These are phyloP conservation scores for Neofusicoccum kwambonambiense DNA, from an alignment of 2,329 filamentous ascomycete species.

Conservation along the genomic window DNA sequence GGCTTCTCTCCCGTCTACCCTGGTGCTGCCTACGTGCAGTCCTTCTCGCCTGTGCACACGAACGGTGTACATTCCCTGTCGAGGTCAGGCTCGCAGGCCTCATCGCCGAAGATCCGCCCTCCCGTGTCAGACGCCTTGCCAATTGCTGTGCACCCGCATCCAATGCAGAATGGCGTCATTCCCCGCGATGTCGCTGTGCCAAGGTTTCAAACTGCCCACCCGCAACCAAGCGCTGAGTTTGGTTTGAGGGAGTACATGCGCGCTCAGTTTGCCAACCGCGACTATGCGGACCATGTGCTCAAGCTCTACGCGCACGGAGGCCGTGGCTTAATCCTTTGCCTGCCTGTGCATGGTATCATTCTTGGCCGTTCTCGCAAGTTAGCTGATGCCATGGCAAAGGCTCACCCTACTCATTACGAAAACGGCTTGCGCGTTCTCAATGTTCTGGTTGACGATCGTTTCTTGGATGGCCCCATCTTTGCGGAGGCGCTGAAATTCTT, in stretches of 20 bases:
- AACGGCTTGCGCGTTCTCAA: conserved; percentile 13
- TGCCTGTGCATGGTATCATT: conserved; percentile 37
- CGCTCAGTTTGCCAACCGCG: conserved; percentile 34
- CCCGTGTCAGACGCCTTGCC: background rate
- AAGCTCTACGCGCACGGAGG: conserved; percentile 32
- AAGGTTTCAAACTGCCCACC: background rate
- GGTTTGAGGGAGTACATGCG: conserved; percentile 28
- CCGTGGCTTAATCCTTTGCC: conserved; percentile 26
- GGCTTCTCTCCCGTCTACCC: conserved; percentile 18
- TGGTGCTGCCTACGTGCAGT: conserved; percentile 20
- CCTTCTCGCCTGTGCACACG: conserved; percentile 21
- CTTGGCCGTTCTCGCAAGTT: conserved; percentile 36
- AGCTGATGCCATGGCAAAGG: conserved; percentile 28
- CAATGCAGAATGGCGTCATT: conserved; percentile 16
- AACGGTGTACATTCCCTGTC: conserved; percentile 26
- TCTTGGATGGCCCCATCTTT: conserved; percentile 20
- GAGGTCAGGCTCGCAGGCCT: conserved; percentile 34
- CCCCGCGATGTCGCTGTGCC: background rate
- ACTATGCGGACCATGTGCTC: conserved; percentile 38
- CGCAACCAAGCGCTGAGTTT: background rate
- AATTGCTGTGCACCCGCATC: background rate
- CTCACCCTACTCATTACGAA: background rate
- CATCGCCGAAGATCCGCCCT: conserved; percentile 25
- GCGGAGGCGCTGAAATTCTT: conserved; percentile 37
- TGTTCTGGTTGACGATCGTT: conserved; percentile 10